Evolutionary conservation across 2,329 filamentous ascomycete species (phyloP), one percentile per base, ranked within the genome.

Genomic region (Fusarium pseudocircinatum): DNA sequence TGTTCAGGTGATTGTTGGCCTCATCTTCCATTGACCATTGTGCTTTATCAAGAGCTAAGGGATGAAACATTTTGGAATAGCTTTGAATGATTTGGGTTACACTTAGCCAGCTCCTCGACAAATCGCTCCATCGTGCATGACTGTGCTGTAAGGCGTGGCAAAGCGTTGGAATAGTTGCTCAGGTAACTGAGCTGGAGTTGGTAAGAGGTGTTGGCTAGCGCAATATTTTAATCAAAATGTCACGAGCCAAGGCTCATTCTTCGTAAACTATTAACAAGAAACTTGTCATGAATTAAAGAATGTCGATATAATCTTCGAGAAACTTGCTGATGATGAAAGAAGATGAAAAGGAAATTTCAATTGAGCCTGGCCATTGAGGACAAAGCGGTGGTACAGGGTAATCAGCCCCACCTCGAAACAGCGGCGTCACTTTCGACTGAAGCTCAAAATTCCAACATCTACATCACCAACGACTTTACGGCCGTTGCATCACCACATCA

Each of bases 401-500:
- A 26, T 1, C 9, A 7, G 34, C 72, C 54, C 70, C 73, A 74
- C 75, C 34, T 43, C 24, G 40, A 36, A 22, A 49, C 57, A 40
- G 59, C 70, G n/a, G 62, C 62, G 52, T 75, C 73, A 73, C 74
- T 72, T 67, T 65, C 70, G 58, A 75, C 66, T 54, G 72, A 67
- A 52, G 74, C 61, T 63, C 77, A 73, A 78, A 78, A 78, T 77
- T 78, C 78, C 73, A 65, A 75, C 67, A 70, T 59, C 61, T 63
- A 72, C 67, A 73, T 76, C 74, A 73, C 69, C 69, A 71, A 60
- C 50, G 50, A 40, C 65, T 58, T 34, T 16, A 37, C 54, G 20
- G 57, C 37, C 59, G 64, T 70, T 66, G 60, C 65, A 72, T 58
- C 67, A 64, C 60, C 44, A 36, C 60, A 70, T 69, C 63, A 53